Evolutionary conservation across 2,329 filamentous ascomycete species (phyloP), one percentile per base, ranked within the genome.

Genomic region (Penicillium crustosum): DNA sequence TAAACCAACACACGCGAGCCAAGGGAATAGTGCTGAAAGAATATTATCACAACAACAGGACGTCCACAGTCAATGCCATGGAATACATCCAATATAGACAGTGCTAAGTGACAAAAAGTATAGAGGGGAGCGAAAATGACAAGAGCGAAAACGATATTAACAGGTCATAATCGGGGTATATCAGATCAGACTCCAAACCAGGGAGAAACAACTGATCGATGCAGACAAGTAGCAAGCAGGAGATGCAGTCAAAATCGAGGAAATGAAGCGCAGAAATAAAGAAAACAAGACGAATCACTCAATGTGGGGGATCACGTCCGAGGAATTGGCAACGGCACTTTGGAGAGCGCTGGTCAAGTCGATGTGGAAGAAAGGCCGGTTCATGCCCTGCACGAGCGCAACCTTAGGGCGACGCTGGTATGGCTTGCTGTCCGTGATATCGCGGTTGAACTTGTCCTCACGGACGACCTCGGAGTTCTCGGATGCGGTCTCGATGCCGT

Each of bases 321-420:
- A 85, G 0, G 90, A 83, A 65, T 95, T 96, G 31, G 88, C 86
- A 67, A 97, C 85, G 3, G 92, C 93, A 66, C 88, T 91, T 75
- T 97, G 90, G 66, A 97, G 76, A 7, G 94, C 94, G 68, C 88
- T 92, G 4, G 91, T 94, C 51, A 97, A 77, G 73, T 97, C 94
- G 53, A 96, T 85, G 72, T 99, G 94, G 83, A 99, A 97, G 65
- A 97, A 83, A 5, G 94, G 93, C 66, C 90, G 80, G 74, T 96
- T 94, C 61, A 95, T 78, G n/a, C 93, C 90, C 64, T 93, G 89
- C 17, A 97, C 87, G 5, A 90, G 83, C 2, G 89, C 87, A 29
- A 84, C 75, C 65, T 72, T 76, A 58, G 62, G 72, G 29, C 65
- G 65, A 49, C 61, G 57, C 42, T 64, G 67, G 62, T 80, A 80